Conservation (phyloP, 805 yeast genomes). For the Lipomyces orientalis region DNA sequence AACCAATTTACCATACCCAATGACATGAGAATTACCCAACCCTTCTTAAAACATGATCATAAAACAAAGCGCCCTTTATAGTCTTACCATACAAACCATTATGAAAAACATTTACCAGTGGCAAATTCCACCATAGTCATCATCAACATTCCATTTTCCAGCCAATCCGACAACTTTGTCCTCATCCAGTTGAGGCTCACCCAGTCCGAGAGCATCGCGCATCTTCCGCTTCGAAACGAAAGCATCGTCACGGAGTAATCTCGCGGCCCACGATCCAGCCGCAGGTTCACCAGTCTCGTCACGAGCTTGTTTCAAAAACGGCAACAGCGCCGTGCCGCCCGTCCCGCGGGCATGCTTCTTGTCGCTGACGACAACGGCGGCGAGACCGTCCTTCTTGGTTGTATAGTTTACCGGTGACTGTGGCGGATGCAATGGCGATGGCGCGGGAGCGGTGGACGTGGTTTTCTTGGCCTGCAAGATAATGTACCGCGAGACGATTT, state of each 20-base stretch:
- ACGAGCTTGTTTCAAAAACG: constrained; percentile 92
- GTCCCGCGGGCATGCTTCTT: constrained; percentile 76
- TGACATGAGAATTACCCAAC: background rate
- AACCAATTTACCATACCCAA: background rate
- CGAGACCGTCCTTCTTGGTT: constrained; percentile 58
- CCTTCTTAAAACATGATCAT: background rate
- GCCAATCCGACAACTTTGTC: constrained; percentile 31
- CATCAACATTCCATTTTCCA: constrained; percentile 36
- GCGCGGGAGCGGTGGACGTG: constrained; percentile 2
- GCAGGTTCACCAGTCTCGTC: constrained; percentile 96
- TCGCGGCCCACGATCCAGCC: constrained; percentile 89
- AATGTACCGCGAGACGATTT: constrained; percentile 86
- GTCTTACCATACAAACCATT: background rate
- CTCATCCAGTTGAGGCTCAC: constrained; percentile 17
- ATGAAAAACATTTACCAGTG: constrained; percentile 27
- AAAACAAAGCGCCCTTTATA: background rate
- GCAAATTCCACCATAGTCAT: constrained; percentile 36
- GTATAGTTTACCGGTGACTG: constrained; percentile 7
- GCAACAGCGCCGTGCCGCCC: constrained; percentile 90
- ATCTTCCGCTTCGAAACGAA: constrained; percentile 22
- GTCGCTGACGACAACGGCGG: constrained; percentile 51
- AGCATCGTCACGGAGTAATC: constrained; percentile 48
- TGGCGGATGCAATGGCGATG: constrained; percentile 12
- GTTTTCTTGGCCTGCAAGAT: constrained; percentile 68
- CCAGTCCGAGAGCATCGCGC: constrained; percentile 26